phyloP scores from a whole-genome alignment of 1,284 basidiomycete species.

The Nidula niveotomentosa region DNA sequence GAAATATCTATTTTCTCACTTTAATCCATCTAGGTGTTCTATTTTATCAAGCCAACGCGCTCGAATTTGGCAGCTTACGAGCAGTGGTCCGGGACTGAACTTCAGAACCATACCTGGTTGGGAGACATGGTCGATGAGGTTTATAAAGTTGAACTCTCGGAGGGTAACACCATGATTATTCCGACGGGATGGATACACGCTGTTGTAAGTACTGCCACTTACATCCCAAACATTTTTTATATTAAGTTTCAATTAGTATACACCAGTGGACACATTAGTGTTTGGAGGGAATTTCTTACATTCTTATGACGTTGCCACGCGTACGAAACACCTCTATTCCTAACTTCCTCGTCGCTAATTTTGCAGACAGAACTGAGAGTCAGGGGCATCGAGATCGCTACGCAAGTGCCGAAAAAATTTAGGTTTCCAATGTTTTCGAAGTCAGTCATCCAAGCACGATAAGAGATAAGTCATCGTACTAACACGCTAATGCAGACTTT shows the following conservation, averaged over 20 bases:
- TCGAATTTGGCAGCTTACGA: slow-evolving; percentile 90
- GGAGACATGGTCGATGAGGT: slow-evolving; percentile 91
- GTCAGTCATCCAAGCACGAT: slow-evolving; percentile 42
- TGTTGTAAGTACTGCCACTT: slow-evolving; percentile 57
- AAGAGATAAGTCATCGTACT: background rate
- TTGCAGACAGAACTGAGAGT: slow-evolving; percentile 71
- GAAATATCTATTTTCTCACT: slow-evolving; percentile 2
- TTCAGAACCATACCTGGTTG: slow-evolving; percentile 88
- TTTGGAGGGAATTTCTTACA: slow-evolving; percentile 98
- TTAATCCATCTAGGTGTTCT: slow-evolving; percentile 72
- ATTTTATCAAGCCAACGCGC: slow-evolving; percentile 90
- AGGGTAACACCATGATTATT: slow-evolving; percentile 97
- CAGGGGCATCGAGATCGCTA: slow-evolving; percentile 89
- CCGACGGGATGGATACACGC: slow-evolving; percentile 98
- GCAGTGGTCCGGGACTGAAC: slow-evolving; percentile 86
- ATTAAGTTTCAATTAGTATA: slow-evolving; percentile 55
- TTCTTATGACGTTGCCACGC: slow-evolving; percentile 75
- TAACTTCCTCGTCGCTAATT: slow-evolving; percentile 12
- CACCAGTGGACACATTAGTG: slow-evolving; percentile 89
- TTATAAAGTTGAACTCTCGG: slow-evolving; percentile 75
- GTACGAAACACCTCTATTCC: slow-evolving; percentile 40
- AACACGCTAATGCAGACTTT: slow-evolving; percentile 52
- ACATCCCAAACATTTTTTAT: background rate
- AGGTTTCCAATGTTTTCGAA: slow-evolving; percentile 86
- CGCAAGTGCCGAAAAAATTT: slow-evolving; percentile 94